Percentiles rank a stretch among this genome's conserved stretches.
phyloP scores from a whole-genome alignment of 495 filamentous ascomycete species.

The Zalerion maritima region DNA sequence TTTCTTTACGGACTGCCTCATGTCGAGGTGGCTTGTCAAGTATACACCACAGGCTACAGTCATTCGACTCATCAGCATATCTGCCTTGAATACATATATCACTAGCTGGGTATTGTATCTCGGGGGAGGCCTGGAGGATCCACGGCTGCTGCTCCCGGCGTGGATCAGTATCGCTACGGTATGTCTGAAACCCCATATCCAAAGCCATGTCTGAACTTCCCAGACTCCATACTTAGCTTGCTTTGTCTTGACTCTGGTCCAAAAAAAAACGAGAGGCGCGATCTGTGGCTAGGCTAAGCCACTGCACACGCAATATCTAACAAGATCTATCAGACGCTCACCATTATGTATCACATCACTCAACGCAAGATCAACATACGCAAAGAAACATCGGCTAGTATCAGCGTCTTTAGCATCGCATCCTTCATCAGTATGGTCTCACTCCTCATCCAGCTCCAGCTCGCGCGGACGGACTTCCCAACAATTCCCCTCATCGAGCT shows the following conservation, averaged over 20 bases:
- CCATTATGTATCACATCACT: constrained; percentile 65
- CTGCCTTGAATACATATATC: constrained; percentile 63
- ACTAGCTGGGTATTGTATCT: constrained; percentile 69
- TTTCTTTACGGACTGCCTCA: constrained; percentile 83
- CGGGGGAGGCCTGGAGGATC: constrained; percentile 58
- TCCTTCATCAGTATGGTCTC: constrained; percentile 63
- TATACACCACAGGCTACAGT: constrained; percentile 78
- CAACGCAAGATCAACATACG: constrained; percentile 70
- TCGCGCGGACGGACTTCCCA: constrained; percentile 47
- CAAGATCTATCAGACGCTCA: constrained; percentile 41
- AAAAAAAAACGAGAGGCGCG: no score
- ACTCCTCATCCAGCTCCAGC: constrained; percentile 52
- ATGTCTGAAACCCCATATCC: no score
- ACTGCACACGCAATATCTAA: neutral
- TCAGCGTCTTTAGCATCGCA: constrained; percentile 59
- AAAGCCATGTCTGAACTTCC: constrained; percentile 1
- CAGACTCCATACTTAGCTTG: no score
- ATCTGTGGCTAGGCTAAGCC: no score
- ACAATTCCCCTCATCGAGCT: constrained; percentile 48
- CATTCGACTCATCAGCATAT: constrained; percentile 68
- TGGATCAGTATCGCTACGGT: constrained; percentile 79
- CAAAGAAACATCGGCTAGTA: constrained; percentile 65
- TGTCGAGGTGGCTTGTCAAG: constrained; percentile 83
- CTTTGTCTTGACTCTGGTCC: no score
- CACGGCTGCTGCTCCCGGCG: constrained; percentile 63